Evolutionary conservation across 352 stramenopile species (phyloP).

Genomic region (Peronospora tabacina): DNA sequence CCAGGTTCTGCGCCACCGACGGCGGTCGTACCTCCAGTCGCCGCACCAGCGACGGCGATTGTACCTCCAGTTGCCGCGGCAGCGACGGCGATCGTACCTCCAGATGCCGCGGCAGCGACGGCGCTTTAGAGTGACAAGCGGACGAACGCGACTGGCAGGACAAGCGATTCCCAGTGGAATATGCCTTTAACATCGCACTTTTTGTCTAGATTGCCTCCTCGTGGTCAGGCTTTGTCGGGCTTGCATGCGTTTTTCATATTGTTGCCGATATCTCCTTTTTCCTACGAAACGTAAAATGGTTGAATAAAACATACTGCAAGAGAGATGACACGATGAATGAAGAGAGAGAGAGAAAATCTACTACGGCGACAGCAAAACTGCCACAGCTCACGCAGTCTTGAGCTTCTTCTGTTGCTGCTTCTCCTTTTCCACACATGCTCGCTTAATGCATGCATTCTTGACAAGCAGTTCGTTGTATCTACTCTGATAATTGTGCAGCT

Average conservation of each 20-base stretch:
- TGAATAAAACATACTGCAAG: not conserved
- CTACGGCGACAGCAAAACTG: not conserved
- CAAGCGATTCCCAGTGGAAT: conserved; percentile 24
- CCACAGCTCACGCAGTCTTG: conserved; percentile 25
- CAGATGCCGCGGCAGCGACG: conserved; percentile 18
- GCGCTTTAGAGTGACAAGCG: conserved; percentile 20
- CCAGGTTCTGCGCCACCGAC: conserved; percentile 11
- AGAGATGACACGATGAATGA: not conserved
- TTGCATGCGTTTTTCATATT: conserved; percentile 21
- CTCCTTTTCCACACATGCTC: conserved; percentile 21
- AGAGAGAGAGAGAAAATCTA: not conserved
- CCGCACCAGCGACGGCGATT: not conserved
- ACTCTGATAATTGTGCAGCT: conserved; percentile 48
- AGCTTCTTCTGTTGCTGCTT: conserved; percentile 29
- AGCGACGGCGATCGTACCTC: conserved; percentile 10
- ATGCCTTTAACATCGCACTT: conserved; percentile 21
- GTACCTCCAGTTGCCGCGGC: conserved; percentile 6
- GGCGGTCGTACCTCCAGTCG: not conserved
- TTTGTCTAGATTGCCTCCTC: conserved; percentile 17
- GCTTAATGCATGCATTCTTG: conserved; percentile 60
- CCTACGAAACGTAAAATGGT: conserved; percentile 25
- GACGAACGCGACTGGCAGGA: conserved; percentile 5
- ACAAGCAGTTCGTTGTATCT: conserved; percentile 53
- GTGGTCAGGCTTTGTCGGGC: conserved; percentile 3
- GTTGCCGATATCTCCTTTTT: conserved; percentile 15